Evolutionary conservation across 2,329 filamentous ascomycete species (phyloP).

Genomic region (Graphilbum fragrans): DNA sequence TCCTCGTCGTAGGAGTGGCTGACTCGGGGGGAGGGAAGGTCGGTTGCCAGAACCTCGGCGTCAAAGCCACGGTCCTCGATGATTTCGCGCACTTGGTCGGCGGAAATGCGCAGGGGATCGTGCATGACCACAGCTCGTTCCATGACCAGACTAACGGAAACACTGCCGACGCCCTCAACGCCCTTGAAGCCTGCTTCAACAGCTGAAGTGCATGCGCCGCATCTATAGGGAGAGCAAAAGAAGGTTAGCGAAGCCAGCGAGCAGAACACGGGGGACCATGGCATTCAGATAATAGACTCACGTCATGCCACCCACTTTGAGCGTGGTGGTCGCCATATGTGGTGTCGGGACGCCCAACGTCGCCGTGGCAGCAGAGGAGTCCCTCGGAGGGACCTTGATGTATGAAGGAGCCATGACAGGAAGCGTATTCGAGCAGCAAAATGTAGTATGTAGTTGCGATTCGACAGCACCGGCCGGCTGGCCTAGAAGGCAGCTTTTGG

Average conservation of each 20-base stretch:
- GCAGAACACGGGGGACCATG: no score
- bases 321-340: conserved; percentile 78
- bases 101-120: conserved; percentile 60
- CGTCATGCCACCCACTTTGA: conserved; percentile 84
- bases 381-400: conserved; percentile 33
- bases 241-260: conserved; percentile 16
- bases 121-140: conserved; percentile 92
- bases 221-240: conserved; percentile 37
- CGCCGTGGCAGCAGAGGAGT: conserved; percentile 15
- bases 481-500: no score
- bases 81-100: conserved; percentile 67
- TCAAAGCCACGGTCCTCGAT: conserved; percentile 92
- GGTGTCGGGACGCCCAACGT: conserved; percentile 28
- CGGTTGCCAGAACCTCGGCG: conserved; percentile 74
- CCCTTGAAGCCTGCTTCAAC: conserved; percentile 83
- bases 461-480: no score
- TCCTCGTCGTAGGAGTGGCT: conserved; percentile 25
- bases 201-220: conserved; percentile 90
- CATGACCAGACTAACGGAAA: conserved; percentile 90
- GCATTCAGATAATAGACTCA: conserved; percentile 33
- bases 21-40: conserved; percentile 47
- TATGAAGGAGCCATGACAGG: conserved; percentile 36
- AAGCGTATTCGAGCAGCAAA: no score
- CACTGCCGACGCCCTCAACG: conserved; percentile 68
- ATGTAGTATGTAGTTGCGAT: no score